Evolutionary conservation across 768 basidiomycete species (phyloP).

Genomic region (Dentipellis sp.): DNA sequence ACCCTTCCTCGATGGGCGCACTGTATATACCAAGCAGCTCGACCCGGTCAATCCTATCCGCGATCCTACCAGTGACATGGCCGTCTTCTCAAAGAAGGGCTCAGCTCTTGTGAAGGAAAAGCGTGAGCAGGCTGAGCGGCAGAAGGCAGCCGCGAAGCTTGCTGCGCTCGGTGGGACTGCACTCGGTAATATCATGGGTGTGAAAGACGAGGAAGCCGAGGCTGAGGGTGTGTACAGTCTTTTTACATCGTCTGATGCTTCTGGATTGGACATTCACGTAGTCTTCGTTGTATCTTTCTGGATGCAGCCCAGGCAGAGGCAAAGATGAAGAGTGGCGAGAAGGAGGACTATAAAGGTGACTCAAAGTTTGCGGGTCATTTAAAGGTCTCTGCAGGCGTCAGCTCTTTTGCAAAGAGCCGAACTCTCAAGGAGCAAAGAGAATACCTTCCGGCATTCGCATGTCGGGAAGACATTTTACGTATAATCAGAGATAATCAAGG

Average conservation of each 20-base stretch:
- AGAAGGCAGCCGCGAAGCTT: conserved; percentile 93
- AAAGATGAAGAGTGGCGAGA: conserved; percentile 38
- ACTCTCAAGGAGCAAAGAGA: conserved; percentile 94
- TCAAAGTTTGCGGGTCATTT: conserved; percentile 97
- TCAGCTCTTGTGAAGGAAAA: conserved; percentile 90
- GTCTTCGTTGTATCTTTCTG: conserved; percentile 26
- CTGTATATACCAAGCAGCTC: conserved; percentile 91
- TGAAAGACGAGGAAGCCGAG: conserved; percentile 89
- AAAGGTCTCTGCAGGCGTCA: conserved; percentile 69
- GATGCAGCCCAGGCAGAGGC: conserved; percentile 38
- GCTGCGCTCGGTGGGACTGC: conserved; percentile 87
- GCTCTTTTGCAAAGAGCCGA: conserved; percentile 69
- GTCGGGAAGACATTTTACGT: conserved; percentile 85
- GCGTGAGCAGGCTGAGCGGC: conserved; percentile 91
- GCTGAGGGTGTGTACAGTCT: conserved; percentile 65
- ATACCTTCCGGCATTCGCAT: conserved; percentile 96
- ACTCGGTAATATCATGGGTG: conserved; percentile 97
- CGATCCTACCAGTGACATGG: conserved; percentile 91
- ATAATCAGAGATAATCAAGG: conserved; percentile 94
- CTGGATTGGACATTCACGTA: conserved; percentile 78
- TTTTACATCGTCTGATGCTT: conserved; percentile 14
- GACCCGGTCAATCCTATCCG: conserved; percentile 97
- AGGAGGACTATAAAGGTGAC: conserved; percentile 81
- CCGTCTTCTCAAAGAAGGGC: conserved; percentile 95
- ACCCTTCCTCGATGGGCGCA: conserved; percentile 94